Base-by-base conservation (phyloP, 371 early-diverging fungal genomes). In the Saksenaea vasiformis region DNA sequence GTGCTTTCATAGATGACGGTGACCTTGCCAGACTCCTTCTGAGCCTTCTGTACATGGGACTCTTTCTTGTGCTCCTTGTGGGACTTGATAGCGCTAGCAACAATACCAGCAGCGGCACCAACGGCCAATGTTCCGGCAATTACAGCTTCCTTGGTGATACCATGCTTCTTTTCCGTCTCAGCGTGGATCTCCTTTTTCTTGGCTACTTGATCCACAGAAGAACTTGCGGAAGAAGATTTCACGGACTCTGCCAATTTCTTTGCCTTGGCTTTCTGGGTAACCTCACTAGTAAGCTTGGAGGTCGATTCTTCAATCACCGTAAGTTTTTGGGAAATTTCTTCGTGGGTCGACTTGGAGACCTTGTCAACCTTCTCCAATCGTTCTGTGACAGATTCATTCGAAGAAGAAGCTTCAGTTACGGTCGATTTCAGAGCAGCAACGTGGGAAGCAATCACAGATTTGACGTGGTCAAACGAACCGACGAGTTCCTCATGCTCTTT, bases 101-200 rank as follows among this genome's bases (percentile, higher is more conserved):
- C 64, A 41, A 67, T 65, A 26, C 59, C 65, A 13, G 65, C 65
- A 54, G 61, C 63, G 54, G 60, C 63, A 54, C 69, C 66, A 57
- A 66, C 47, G 15, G 70, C 67, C 3, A 64, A 51, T 3, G 70
- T 44, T 17, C 70, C 73, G 28, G 67, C 61, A 38, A 67, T 43
- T 5, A 67, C 61, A 28, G 17, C 28, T 15, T 55, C 56, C n/a
- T 39, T 44, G 22, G 13, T n/a, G 36, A 17, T 17, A 47, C 13
- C 17, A 8, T 51, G 27, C 17, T 31, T 28, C 34, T 53, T 34
- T 9, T 51, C 51, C 11, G 10, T 34, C 26, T 51, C 51, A 15
- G 47, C 51, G 13, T 44, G 47, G 35, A 31, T 24, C 15, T 44
- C 60, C n/a, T 43, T 17, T 9, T 60, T 19, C 19, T 44, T 47